Percentiles rank a stretch among this genome's conserved stretches.
Conservation (phyloP, 305 asterid genomes). For the Stenogyne calaminthoides region DNA sequence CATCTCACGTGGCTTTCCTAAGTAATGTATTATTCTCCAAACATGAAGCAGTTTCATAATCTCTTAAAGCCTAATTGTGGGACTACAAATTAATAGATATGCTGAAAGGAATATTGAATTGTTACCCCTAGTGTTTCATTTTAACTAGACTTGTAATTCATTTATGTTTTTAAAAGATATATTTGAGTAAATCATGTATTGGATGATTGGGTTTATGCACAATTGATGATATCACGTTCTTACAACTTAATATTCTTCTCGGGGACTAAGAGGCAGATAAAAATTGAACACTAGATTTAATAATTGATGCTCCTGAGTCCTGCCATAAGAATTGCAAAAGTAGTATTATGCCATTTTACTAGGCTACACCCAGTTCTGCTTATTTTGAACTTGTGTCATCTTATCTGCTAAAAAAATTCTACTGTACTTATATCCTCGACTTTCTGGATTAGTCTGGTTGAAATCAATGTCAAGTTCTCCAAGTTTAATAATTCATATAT, state of each 20-base stretch:
- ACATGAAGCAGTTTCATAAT: background rate
- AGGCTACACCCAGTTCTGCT: conserved; percentile 10
- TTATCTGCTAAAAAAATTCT: background rate
- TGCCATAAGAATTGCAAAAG: background rate
- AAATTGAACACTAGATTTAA: background rate
- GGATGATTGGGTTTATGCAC: background rate
- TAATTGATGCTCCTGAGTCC: background rate
- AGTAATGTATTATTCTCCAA: background rate
- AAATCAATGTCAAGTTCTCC: conserved; percentile 6
- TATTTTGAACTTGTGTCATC: background rate
- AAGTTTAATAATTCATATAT: background rate
- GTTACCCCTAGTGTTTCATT: background rate
- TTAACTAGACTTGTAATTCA: conserved; percentile 11
- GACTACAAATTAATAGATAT: conserved; percentile 1
- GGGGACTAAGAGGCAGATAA: background rate
- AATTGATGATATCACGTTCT: background rate
- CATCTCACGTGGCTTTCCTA: background rate
- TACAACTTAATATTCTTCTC: background rate
- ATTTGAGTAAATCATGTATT: background rate
- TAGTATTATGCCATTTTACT: background rate
- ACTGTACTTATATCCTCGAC: background rate
- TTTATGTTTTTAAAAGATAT: conserved; percentile 10
- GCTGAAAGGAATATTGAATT: conserved; percentile 13
- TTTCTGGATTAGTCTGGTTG: conserved; percentile 9
- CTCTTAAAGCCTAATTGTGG: background rate